phyloP scores from a whole-genome alignment of 768 basidiomycete species.

The Calocybe indica region DNA sequence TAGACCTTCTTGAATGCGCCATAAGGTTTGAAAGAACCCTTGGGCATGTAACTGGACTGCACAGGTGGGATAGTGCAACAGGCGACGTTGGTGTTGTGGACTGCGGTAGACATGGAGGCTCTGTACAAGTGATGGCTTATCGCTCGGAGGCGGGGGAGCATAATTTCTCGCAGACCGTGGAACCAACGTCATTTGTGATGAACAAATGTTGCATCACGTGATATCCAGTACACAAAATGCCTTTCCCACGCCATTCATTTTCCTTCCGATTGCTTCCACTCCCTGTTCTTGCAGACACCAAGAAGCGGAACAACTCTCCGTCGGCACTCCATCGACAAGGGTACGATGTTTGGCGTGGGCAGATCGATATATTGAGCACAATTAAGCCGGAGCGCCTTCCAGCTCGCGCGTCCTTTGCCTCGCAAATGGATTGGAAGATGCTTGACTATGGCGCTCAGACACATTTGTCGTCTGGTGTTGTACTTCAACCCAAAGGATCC shows the following conservation, averaged over 20 bases:
- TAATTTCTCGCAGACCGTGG: conserved; percentile 1
- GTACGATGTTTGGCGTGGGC: conserved; percentile 44
- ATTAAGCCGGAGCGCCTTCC: conserved; percentile 77
- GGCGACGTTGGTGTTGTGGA: conserved; percentile 35
- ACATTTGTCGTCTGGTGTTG: conserved; percentile 15
- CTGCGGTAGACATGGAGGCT: conserved; percentile 25
- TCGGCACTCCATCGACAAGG: conserved; percentile 35
- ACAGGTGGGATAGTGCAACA: conserved; percentile 57
- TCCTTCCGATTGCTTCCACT: too few species aligned
- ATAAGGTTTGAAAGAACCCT: conserved; percentile 41
- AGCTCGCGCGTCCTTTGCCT: conserved; percentile 29
- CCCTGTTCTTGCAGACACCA: conserved; percentile 21
- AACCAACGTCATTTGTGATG: background rate
- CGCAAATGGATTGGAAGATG: conserved; percentile 42
- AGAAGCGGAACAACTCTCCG: conserved; percentile 50
- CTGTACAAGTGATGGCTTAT: conserved; percentile 31
- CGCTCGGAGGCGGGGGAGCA: conserved; percentile 29
- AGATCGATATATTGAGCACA: conserved; percentile 44
- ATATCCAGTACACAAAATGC: too few species aligned
- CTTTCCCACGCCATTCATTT: background rate
- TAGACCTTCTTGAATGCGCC: conserved; percentile 47
- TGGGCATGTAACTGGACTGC: conserved; percentile 43
- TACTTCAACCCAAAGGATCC: too few species aligned
- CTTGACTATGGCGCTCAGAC: conserved; percentile 77
- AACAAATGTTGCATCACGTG: background rate